These are phyloP conservation scores for Amanita polypyramis DNA, from an alignment of 768 basidiomycete species.

Conservation along the genomic window DNA sequence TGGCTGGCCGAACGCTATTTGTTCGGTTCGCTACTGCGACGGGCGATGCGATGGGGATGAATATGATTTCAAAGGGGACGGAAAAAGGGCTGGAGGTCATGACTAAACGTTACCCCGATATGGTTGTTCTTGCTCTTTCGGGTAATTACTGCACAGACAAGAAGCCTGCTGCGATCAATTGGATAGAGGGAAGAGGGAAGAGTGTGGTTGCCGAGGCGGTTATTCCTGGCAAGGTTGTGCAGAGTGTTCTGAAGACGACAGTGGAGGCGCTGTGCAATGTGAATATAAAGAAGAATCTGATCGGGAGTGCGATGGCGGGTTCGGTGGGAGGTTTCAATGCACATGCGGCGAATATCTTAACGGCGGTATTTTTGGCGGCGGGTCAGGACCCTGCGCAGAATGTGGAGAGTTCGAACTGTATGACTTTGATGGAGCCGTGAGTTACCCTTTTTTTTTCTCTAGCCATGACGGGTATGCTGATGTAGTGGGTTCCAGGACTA, in stretches of 20 bases:
- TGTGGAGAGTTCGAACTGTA: slow-evolving; percentile 96
- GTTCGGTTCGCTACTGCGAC: slow-evolving; percentile 91
- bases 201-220: slow-evolving; percentile 95
- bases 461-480: background rate
- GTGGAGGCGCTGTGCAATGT: slow-evolving; percentile 82
- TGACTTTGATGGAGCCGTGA: slow-evolving; percentile 98
- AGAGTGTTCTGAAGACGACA: slow-evolving; percentile 89
- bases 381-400: slow-evolving; percentile 99
- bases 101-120: slow-evolving; percentile 75
- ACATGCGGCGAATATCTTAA: slow-evolving; percentile 95
- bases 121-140: slow-evolving; percentile 83
- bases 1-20: slow-evolving; percentile 91
- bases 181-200: slow-evolving; percentile 99
- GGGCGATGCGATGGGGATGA: slow-evolving; percentile 99
- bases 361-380: slow-evolving; percentile 90
- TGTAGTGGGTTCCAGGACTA: slow-evolving; percentile 43
- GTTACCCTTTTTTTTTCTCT: slow-evolving; percentile 24
- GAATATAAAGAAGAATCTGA: slow-evolving; percentile 94
- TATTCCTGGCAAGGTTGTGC: slow-evolving; percentile 80
- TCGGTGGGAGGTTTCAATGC: slow-evolving; percentile 98
- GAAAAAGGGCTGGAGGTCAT: slow-evolving; percentile 86
- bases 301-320: slow-evolving; percentile 98
- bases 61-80: slow-evolving; percentile 99
- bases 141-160: slow-evolving; percentile 99
- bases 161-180: slow-evolving; percentile 99